A percentile compares a stretch with the other conserved stretches of the same genome.
Evolutionary conservation across 164 flowering plant species (phyloP).

Genomic region (grape (Vitis vinifera)): DNA sequence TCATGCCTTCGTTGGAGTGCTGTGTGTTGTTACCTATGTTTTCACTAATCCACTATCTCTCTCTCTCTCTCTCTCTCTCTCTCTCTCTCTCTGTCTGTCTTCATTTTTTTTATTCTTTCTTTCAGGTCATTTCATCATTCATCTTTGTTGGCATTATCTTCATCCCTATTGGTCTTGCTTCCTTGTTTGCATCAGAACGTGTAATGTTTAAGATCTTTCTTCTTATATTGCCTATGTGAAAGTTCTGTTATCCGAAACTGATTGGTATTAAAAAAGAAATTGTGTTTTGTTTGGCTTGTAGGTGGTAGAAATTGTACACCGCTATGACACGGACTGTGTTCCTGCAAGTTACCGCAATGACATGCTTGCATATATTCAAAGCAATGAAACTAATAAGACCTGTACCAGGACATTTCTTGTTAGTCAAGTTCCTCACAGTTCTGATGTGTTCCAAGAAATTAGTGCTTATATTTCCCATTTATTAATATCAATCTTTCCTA

Average conservation of each 20-base stretch:
- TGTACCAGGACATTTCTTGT: conserved; percentile 56
- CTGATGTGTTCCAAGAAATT: background rate
- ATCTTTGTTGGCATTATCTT: conserved; percentile 58
- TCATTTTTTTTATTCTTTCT: background rate
- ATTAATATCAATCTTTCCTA: too few species aligned
- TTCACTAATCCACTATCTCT: background rate
- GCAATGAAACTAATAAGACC: conserved; percentile 51
- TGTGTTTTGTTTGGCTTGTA: conserved; percentile 18
- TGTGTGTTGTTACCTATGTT: background rate
- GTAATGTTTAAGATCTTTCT: conserved; percentile 31
- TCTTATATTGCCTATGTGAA: background rate
- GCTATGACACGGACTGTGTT: conserved; percentile 67
- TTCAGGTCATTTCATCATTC: conserved; percentile 77
- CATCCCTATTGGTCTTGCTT: conserved; percentile 85
- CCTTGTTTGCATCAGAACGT: conserved; percentile 73
- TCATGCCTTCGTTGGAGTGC: too few species aligned
- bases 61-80: background rate
- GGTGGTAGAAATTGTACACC: conserved; percentile 85
- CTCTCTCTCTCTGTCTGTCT: background rate
- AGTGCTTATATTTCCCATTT: background rate
- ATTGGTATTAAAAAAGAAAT: background rate
- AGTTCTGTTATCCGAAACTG: background rate
- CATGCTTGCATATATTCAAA: conserved; percentile 50
- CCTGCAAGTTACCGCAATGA: conserved; percentile 31
- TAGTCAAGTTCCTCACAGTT: conserved; percentile 17